Conservation (phyloP, 352 stramenopile species). For the Phytophthora aleatoria region DNA sequence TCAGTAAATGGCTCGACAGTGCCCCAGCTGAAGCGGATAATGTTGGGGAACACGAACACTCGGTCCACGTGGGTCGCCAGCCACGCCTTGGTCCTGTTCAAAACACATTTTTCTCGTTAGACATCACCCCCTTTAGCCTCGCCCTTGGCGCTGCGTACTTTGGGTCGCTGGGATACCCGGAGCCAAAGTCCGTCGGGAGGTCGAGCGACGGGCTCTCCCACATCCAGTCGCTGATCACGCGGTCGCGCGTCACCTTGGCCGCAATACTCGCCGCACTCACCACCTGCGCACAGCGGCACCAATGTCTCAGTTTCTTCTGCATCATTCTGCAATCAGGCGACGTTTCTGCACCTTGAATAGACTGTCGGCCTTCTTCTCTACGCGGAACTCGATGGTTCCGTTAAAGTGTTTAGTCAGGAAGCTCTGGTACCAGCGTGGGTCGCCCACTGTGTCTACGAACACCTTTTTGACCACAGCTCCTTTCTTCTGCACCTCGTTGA, state of each 20-base stretch:
- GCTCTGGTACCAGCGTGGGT: conserved; percentile 89
- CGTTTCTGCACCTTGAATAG: conserved; percentile 86
- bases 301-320: background rate
- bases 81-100: conserved; percentile 84
- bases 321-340: background rate
- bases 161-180: conserved; percentile 92
- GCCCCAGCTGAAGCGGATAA: conserved; percentile 94
- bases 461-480: conserved; percentile 89
- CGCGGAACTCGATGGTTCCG: conserved; percentile 91
- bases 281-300: conserved; percentile 41
- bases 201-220: conserved; percentile 79
- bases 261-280: conserved; percentile 93
- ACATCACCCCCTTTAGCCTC: background rate
- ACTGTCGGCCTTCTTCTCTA: conserved; percentile 97
- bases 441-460: conserved; percentile 96
- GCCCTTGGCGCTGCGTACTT: conserved; percentile 52
- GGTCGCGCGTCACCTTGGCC: conserved; percentile 94
- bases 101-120: conserved; percentile 1
- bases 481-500: conserved; percentile 87
- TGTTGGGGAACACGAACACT: conserved; percentile 92
- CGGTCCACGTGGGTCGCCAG: conserved; percentile 81
- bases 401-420: conserved; percentile 93
- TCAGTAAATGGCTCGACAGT: conserved; percentile 67
- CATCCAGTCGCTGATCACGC: conserved; percentile 87
- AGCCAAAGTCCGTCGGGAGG: conserved; percentile 82